Evolutionary conservation across 106 monocot species (phyloP), one percentile per base, ranked within the genome.

Genomic region (Acorus gramineus): DNA sequence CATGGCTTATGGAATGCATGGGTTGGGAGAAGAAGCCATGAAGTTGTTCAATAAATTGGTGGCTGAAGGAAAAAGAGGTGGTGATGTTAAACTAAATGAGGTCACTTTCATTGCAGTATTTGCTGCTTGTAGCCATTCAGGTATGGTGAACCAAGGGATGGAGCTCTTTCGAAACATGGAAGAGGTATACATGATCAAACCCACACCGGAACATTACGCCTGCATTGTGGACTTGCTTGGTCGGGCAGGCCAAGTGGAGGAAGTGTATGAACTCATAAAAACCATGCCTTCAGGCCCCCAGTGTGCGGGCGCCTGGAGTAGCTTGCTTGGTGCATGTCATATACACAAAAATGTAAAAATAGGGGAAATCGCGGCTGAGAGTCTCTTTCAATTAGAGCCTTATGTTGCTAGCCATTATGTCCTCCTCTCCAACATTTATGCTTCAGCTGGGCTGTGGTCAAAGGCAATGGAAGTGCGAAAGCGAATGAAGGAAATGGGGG

Each of bases 161-260:
- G 51, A 69, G n/a, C 77, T 69, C 60, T 81, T 73, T 56, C 55
- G 73, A 44, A 73, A 65, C 51, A 81, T 81, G 81, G 61, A 59
- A 44, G 62, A 73, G 9, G 60, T 56, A 6, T 81, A 77, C 53
- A 2, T 47, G 12, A 81, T 81, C 10, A 58, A 72, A 46, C 76
- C 76, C 55, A 56, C 59, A 14, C 50, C 73, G 42, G 76, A 81
- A 56, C 81, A 81, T 44, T 73, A 69, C 42, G 65, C 69, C 61
- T 76, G 81, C 60, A 73, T 81, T 72, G 73, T 81, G 54, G 81
- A 81, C 62, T 69, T 81, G 81, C 81, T 80, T 69, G 76, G 76
- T 55, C 72, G 81, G 46, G 68, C 81, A 50, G 81, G 81, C 7
- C 72, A 59, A 69, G 56, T 81, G 3, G 45, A 61, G 7, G 81